These are phyloP conservation scores for Aspergillus amoenus DNA, from an alignment of 2,329 filamentous ascomycete species.

Conservation along the genomic window DNA sequence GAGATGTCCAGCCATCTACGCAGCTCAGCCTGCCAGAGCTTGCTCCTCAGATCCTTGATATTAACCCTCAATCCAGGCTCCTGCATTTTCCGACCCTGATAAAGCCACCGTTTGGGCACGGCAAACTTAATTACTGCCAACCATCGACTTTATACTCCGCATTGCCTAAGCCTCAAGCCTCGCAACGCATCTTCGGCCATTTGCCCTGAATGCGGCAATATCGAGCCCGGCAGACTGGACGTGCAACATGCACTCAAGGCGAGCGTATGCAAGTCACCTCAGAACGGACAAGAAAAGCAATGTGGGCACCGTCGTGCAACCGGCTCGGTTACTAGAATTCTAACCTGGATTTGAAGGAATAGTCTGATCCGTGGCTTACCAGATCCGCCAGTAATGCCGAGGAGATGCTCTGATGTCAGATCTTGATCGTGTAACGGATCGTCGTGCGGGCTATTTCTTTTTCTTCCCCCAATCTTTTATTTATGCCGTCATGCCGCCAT, in stretches of 20 bases:
- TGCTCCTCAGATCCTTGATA: background rate
- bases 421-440: constrained; percentile 1
- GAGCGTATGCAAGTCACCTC: background rate
- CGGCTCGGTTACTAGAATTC: too few relatives aligned
- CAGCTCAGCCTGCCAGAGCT: background rate
- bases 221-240: background rate
- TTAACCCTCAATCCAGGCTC: too few relatives aligned
- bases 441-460: background rate
- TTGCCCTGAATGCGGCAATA: background rate
- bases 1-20: background rate
- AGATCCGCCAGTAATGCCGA: background rate
- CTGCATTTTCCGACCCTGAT: background rate
- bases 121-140: background rate
- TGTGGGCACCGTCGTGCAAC: background rate
- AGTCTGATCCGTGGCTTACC: background rate
- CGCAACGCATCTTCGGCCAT: background rate
- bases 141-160: background rate
- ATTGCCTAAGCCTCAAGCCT: background rate
- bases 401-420: background rate
- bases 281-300: background rate
- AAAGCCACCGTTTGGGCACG: background rate
- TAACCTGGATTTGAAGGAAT: background rate
- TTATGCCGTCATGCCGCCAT: background rate
- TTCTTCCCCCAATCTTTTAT: background rate
- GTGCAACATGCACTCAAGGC: background rate